Base-by-base conservation (phyloP, 1,284 basidiomycete species). In the Cryptococcus sp. region DNA sequence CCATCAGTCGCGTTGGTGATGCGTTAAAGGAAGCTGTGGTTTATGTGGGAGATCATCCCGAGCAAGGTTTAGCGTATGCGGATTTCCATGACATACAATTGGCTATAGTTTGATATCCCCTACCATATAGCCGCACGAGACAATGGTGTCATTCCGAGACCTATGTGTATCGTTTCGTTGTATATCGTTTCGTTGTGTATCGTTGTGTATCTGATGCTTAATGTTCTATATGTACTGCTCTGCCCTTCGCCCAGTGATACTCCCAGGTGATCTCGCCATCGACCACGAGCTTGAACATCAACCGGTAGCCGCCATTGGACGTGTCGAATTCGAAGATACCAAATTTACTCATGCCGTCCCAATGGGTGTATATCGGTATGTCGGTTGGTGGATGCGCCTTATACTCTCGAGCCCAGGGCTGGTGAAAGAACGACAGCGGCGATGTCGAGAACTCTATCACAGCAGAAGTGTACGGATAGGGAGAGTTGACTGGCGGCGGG, bases 401-500 rank as follows among this genome's bases (percentile, higher is more conserved):
- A 42, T 61, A 61, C 16, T 56, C 50, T 11, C 59, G 31, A 13
- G 27, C 35, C 53, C 52, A 57, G 16, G 59, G 59, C 31, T 52
- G 55, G 41, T 61, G 52, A 42, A 61, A 61, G 40, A 61, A 57
- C 10, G 59, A 57, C 6, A 61, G 38, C n/a, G 59, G 59, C 0
- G 59, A 61, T 6, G 59, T 61, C 17, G 55, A 61, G 47, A 61
- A 61, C 23, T 61, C 59, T 38, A 60, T 56, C 44, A 60, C 58
- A 22, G 58, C 48, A 5, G 58, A 55, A 10, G 48, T 46, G 11
- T 11, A 8, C 20, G 50, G 58, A 31, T 51, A 40, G 6, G 6
- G 19, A 15, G 53, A 60, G 5, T 35, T 27, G 4, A 44, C 20
- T 16, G 53, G 54, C 45, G 58, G 58, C 5, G 58, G 58, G n/a